These are phyloP conservation scores for Corallochytrium limacisporum DNA, from an alignment of 78 protist species.

Conservation along the genomic window DNA sequence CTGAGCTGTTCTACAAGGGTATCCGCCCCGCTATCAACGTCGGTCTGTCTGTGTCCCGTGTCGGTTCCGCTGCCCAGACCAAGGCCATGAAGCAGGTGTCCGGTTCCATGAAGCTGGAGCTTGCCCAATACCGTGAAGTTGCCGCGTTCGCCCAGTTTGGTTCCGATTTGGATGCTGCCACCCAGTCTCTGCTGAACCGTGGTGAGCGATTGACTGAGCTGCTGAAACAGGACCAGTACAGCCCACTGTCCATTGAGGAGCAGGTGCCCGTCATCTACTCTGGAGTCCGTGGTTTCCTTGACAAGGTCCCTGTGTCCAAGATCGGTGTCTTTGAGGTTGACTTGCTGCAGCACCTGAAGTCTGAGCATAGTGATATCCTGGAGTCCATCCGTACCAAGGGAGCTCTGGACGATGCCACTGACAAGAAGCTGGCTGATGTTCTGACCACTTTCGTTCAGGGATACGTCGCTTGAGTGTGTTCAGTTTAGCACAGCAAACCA, in stretches of 20 bases:
- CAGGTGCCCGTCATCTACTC: conserved; percentile 32
- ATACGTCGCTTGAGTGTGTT: too few relatives aligned
- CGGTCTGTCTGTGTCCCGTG: conserved; percentile 70
- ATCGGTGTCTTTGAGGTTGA: conserved; percentile 22
- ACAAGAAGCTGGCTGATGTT: conserved; percentile 7
- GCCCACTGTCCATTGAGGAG: conserved; percentile 30
- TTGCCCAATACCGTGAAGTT: conserved; percentile 67
- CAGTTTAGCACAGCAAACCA: too few relatives aligned
- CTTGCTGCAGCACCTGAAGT: conserved; percentile 1
- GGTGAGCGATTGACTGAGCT: conserved; percentile 46
- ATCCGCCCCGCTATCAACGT: conserved; percentile 65
- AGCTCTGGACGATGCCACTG: background rate
- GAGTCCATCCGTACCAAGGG: conserved; percentile 1
- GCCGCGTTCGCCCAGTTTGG: conserved; percentile 75
- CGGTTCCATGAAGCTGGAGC: conserved; percentile 47
- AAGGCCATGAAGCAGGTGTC: conserved; percentile 62
- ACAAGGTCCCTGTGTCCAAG: conserved; percentile 17
- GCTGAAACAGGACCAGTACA: conserved; percentile 41
- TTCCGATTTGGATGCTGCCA: conserved; percentile 51
- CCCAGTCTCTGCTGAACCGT: conserved; percentile 40
- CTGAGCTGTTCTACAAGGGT: conserved; percentile 61
- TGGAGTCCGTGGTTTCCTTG: conserved; percentile 50
- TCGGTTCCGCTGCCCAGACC: conserved; percentile 68
- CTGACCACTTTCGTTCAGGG: too few relatives aligned
- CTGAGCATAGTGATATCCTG: conserved; percentile 10